Conservation (phyloP, 2,329 filamentous ascomycete species). For the Cucurbitaria berberidis region DNA sequence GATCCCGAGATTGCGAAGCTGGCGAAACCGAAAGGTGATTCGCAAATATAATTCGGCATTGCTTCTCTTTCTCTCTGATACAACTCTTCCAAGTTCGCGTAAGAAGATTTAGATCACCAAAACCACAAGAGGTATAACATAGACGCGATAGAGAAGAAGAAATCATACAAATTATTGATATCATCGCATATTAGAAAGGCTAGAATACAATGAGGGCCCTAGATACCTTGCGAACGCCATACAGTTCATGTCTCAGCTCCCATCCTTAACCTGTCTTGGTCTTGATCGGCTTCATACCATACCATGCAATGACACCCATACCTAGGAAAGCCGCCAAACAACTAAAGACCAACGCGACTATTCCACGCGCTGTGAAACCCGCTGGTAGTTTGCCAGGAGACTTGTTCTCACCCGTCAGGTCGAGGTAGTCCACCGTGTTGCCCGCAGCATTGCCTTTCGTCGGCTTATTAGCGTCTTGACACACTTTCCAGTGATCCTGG, state of each 20-base stretch:
- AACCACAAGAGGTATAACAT: neutral
- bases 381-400: conserved; percentile 64
- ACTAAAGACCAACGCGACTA: conserved; percentile 77
- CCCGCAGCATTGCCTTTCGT: conserved; percentile 75
- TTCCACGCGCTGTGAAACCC: conserved; percentile 74
- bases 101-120: neutral
- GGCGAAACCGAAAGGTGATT: conserved; percentile 51
- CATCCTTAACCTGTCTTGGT: neutral
- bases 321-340: conserved; percentile 72
- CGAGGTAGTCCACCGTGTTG: conserved; percentile 67
- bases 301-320: conserved; percentile 70
- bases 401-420: conserved; percentile 60
- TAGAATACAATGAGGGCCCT: neutral
- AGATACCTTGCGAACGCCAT: neutral
- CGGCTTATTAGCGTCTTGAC: conserved; percentile 59
- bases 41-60: neutral
- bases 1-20: conserved; percentile 65
- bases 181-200: neutral
- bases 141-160: neutral
- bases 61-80: neutral
- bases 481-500: conserved; percentile 65
- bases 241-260: neutral
- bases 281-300: conserved; percentile 57
- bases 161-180: neutral
- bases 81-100: neutral